Evolutionary conservation across 345 rosid species (phyloP), one percentile per base, ranked within the genome.

Genomic region (Adansonia digitata): DNA sequence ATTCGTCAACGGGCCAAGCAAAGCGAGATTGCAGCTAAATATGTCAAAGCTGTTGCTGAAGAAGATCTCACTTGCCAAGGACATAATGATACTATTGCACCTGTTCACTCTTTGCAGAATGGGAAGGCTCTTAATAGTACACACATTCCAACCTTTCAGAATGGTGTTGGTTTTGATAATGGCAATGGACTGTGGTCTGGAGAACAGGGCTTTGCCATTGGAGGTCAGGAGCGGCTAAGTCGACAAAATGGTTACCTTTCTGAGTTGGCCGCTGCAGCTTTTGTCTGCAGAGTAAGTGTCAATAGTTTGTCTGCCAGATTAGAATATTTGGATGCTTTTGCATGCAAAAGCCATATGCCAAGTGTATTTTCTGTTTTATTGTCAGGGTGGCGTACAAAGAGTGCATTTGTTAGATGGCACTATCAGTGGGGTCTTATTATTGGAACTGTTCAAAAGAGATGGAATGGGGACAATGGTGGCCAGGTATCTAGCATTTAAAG

Each of bases 391-490:
- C 72, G 97, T 95, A 56, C 94, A 93, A 77, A 89, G 99, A 84
- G 98, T 94, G 78, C 98, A 95, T 84, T 90, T 91, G 79, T 79
- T 93, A 74, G 98, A 95, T 85, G 98, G 99, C 75, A 95, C 97
- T 56, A 85, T 88, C 65, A 85, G 94, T 77, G 98, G 99, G 65
- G 88, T 90, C 73, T 74, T 95, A 57, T 78, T 95, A 73, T 71
- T 95, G 75, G 98, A 95, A 79, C 85, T 95, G 69, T 95, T 95
- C 76, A 92, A 93, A 83, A 91, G 99, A 84, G 99, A 95, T 79
- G 97, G 97, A 71, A 89, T 92, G 91, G 98, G 98, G 79, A 94
- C 98, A 51, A 94, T 94, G 98, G 98, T 94, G 24, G 98, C 98
- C 39, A 94, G 98, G 98, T 94, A 80, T 75, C 77, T 76, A 78